Evolutionary conservation across 768 basidiomycete species (phyloP).

Genomic region (Coprinopsis cinerea): DNA sequence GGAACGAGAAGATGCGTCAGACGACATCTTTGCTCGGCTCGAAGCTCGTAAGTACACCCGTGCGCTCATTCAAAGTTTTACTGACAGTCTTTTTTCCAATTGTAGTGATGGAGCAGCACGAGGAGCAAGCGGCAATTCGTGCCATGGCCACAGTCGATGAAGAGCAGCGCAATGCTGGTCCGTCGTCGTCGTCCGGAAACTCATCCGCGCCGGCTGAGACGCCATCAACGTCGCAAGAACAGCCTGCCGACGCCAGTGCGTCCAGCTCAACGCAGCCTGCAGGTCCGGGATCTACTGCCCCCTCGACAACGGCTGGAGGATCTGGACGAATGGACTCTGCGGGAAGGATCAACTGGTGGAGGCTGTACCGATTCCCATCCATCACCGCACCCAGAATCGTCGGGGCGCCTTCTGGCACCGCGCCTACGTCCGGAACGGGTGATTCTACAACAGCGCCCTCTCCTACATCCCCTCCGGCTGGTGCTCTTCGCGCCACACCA

Average conservation of each 20-base stretch:
- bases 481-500: conserved; percentile 6
- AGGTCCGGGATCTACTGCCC: too few species aligned
- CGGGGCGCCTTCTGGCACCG: neutral
- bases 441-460: neutral
- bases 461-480: conserved; percentile 10
- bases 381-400: conserved; percentile 34
- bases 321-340: conserved; percentile 25
- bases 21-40: too few species aligned
- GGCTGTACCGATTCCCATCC: conserved; percentile 75
- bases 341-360: conserved; percentile 72
- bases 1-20: neutral
- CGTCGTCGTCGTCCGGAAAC: too few species aligned
- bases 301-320: conserved; percentile 15
- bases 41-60: too few species aligned
- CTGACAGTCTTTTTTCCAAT: neutral
- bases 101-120: neutral
- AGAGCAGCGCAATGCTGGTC: too few species aligned
- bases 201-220: too few species aligned
- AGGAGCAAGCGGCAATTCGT: neutral
- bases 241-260: neutral
- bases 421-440: conserved; percentile 10
- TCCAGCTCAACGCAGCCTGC: neutral
- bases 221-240: too few species aligned
- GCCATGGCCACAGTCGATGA: neutral
- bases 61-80: too few species aligned